Evolutionary conservation across 345 rosid species (phyloP), one percentile per base, ranked within the genome.

Genomic region (Punica granatum): DNA sequence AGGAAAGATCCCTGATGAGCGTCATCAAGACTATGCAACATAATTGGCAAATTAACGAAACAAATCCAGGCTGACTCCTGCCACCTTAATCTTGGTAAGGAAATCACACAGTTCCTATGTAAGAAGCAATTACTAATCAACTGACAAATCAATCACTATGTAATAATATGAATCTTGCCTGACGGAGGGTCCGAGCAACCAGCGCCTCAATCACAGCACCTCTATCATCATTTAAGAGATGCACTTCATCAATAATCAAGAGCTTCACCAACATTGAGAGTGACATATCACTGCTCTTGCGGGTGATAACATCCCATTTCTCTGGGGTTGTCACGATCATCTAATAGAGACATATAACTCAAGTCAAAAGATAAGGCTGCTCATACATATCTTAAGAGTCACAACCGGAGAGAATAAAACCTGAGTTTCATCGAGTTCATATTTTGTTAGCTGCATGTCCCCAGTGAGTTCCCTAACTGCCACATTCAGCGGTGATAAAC

Each of bases 241-340:
- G 98, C 65, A 93, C 98, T 81, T 93, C 98, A 74, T 93, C 98
- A 70, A 93, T 93, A 67, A 93, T 93, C 74, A 93, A 82, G 77
- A 93, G 96, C 80, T 93, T 93, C 77, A 93, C 97, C 68, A 93
- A 84, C 96, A 90, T 86, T 74, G 97, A 93, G 74, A 93, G 86
- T 39, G 98, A 82, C 98, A 93, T 93, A 74, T 93, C 98, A 65
- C 98, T 93, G 86, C 96, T 93, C 79, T 93, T 93, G 74, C 98
- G 97, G 69, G 98, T 90, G 80, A 93, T 93, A 71, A 93, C 98
- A 88, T 93, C 98, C 98, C 98, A 93, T 80, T 93, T 93, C 85
- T 93, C 98, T 56, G 98, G 98, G 32, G 98, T 93, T 69, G 98
- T 93, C 72, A 93, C 98, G 72, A 93, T 93, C 98, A 93, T 93